These are phyloP conservation scores for Phytophthora foliorum DNA, from an alignment of 352 stramenopile genomes.

Conservation along the genomic window DNA sequence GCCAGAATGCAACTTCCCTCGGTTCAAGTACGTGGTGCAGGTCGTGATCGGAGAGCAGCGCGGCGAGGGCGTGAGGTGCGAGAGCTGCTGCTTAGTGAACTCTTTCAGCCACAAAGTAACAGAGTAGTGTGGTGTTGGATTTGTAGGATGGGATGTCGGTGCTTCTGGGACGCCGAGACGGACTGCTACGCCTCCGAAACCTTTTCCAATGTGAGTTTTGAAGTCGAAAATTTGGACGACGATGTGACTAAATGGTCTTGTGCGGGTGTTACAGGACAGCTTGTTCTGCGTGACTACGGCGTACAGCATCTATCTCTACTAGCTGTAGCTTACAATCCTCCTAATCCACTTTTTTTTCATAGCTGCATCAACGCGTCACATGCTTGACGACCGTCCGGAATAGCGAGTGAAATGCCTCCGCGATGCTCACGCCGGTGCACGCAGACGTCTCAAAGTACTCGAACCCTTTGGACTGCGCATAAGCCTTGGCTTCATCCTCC, in stretches of 20 bases:
- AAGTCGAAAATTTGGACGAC: background rate
- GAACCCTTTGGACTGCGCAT: conserved; percentile 79
- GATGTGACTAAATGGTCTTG: background rate
- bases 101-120: background rate
- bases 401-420: conserved; percentile 86
- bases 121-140: background rate
- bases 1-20: conserved; percentile 71
- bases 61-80: conserved; percentile 84
- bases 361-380: conserved; percentile 30
- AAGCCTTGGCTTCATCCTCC: conserved; percentile 83
- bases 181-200: conserved; percentile 92
- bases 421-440: conserved; percentile 87
- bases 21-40: conserved; percentile 94
- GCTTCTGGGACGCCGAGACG: conserved; percentile 92
- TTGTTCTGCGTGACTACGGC: conserved; percentile 92
- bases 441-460: conserved; percentile 95
- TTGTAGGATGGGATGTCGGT: conserved; percentile 90
- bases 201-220: conserved; percentile 82
- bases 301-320: conserved; percentile 93
- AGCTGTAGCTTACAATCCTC: conserved; percentile 14
- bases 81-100: background rate
- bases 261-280: conserved; percentile 63
- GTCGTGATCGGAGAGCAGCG: conserved; percentile 92
- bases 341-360: conserved; percentile 4
- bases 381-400: conserved; percentile 75